phyloP scores from a whole-genome alignment of 2,329 filamentous ascomycete genomes.

The Hymenoscyphus fraxineus region DNA sequence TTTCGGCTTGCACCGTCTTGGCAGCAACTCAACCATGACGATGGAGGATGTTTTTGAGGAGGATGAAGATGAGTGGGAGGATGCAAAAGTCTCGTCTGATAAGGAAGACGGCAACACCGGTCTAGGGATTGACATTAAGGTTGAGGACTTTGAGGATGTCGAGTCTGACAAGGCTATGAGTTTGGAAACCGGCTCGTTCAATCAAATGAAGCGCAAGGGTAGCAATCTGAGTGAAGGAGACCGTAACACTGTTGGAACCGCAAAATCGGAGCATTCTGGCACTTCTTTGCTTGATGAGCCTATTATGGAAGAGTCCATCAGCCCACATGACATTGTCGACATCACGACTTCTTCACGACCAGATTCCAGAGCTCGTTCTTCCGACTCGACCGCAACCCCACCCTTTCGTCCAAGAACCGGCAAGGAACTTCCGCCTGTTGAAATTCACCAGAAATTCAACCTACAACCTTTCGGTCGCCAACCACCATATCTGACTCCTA shows the following conservation, averaged over 20 bases:
- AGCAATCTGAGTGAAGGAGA: constrained; percentile 46
- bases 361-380: constrained; percentile 35
- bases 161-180: constrained; percentile 40
- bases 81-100: constrained; percentile 33
- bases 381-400: constrained; percentile 33
- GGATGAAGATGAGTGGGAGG: constrained; percentile 56
- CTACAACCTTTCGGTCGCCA: constrained; percentile 37
- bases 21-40: constrained; percentile 71
- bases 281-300: constrained; percentile 51
- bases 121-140: constrained; percentile 42
- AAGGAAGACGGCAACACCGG: constrained; percentile 33
- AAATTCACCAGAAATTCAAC: constrained; percentile 44
- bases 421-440: constrained; percentile 48
- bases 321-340: constrained; percentile 39
- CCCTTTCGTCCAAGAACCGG: constrained; percentile 27
- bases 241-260: constrained; percentile 35
- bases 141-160: constrained; percentile 42
- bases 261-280: constrained; percentile 46
- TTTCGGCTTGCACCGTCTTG: constrained; percentile 56
- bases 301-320: constrained; percentile 45
- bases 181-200: constrained; percentile 37
- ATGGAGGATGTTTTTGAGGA: constrained; percentile 89
- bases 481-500: constrained; percentile 40
- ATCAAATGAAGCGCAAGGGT: constrained; percentile 41
- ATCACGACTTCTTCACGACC: constrained; percentile 37